Evolutionary conservation across 2,329 filamentous ascomycete species (phyloP), one percentile per base, ranked within the genome.

Genomic region (Lojkania enalia): DNA sequence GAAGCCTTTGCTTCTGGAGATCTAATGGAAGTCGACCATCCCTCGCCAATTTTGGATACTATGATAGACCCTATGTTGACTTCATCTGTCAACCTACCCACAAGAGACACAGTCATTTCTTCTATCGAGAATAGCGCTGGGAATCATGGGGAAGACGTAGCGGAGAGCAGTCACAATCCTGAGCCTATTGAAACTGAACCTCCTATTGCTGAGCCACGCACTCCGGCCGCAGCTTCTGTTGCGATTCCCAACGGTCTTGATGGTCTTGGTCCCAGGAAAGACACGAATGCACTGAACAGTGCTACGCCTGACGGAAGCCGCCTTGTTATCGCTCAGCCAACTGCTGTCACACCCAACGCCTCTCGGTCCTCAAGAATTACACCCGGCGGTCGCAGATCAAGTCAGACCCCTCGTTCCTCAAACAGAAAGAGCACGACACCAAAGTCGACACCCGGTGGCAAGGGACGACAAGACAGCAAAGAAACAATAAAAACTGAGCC

Each of bases 121-220:
- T 69, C 62, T 2, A 67, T 69, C 20, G 67, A 70, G 39, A 49
- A 60, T 21, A 51, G 50, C 16, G 48, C 51, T 2, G 58, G 57
- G n/a, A n/a, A n/a, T n/a, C n/a, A 52, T 35, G 5, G 35, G 44
- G 48, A 58, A 12, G 55, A 49, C 25, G 37, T 57, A 12, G 52
- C 51, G 16, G 44, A 51, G 6, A 30, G 9, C n/a, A n/a, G n/a
- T 9, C 25, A 9, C 7, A 19, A 36, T 15, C 7, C 44, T 5
- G 37, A 30, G 23, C 42, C 48, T 3, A 51, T 48, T 27, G 51
- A 51, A 15, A 47, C 38, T 14, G 41, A 48, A n/a, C 52, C 48
- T n/a, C 56, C 56, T 11, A 54, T 54, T 35, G 44, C 61, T 15
- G 56, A 63, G 45, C 61, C 63, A 13, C 55, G 58, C n/a, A 63